Conservation (phyloP, 345 rosid genomes). For the sweet orange (Citrus sinensis) region DVS_A1.0 CM039164.1:23580501-23581000, state of each 20-base stretch:
- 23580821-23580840: slow-evolving; percentile 80
- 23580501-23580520: background rate
- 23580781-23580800: slow-evolving; percentile 90
- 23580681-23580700: slow-evolving; percentile 38
- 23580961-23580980: slow-evolving; percentile 94
- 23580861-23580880: slow-evolving; percentile 95
- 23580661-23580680: slow-evolving; percentile 36
- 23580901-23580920: slow-evolving; percentile 83
- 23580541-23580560: slow-evolving; percentile 41
- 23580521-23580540: background rate
- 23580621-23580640: slow-evolving; percentile 67
- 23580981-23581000: slow-evolving; percentile 89
- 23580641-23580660: slow-evolving; percentile 75
- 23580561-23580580: slow-evolving; percentile 17
- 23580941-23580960: slow-evolving; percentile 67
- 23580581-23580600: slow-evolving; percentile 27
- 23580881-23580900: slow-evolving; percentile 73
- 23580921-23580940: slow-evolving; percentile 98
- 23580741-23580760: slow-evolving; percentile 77
- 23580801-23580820: slow-evolving; percentile 98
- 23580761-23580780: slow-evolving; percentile 87
- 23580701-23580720: slow-evolving; percentile 58
- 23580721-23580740: slow-evolving; percentile 62
- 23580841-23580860: slow-evolving; percentile 48
- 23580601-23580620: slow-evolving; percentile 38